These are phyloP conservation scores for Saraca asoca DNA, from an alignment of 331 rosid species.

Conservation along the genomic window DNA sequence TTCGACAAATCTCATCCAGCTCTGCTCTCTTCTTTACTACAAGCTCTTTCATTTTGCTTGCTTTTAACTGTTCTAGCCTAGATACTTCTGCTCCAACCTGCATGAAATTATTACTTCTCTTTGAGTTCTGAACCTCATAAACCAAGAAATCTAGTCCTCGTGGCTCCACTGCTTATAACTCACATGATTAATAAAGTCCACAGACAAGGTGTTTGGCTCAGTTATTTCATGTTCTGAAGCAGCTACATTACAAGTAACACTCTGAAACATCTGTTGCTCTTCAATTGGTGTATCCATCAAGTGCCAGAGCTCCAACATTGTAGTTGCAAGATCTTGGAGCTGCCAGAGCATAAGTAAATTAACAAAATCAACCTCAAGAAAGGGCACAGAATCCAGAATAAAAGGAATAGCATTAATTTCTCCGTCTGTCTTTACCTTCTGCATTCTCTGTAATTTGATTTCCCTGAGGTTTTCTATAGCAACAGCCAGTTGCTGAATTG, in stretches of 20 bases:
- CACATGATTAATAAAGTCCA: conserved; percentile 70
- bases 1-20: conserved; percentile 87
- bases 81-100: conserved; percentile 94
- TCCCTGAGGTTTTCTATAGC: conserved; percentile 56
- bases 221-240: conserved; percentile 93
- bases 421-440: conserved; percentile 53
- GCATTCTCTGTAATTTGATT: conserved; percentile 87
- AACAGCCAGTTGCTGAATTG: conserved; percentile 59
- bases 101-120: conserved; percentile 21
- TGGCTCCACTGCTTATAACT: conserved; percentile 38
- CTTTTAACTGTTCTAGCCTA: conserved; percentile 75
- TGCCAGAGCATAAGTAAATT: conserved; percentile 42
- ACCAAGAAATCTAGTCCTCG: conserved; percentile 21
- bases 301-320: conserved; percentile 93
- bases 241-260: conserved; percentile 82
- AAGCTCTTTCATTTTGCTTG: conserved; percentile 98
- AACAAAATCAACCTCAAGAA: conserved; percentile 14
- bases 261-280: conserved; percentile 93
- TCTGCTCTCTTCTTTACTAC: conserved; percentile 83
- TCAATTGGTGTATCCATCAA: conserved; percentile 97
- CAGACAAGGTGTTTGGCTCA: conserved; percentile 74
- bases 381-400: conserved; percentile 15
- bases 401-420: conserved; percentile 17
- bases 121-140: conserved; percentile 24
- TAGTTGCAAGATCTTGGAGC: conserved; percentile 95